Evolutionary conservation across 257 asterid genomes (phyloP).

Genomic region (Solanum ahanhuiri): DNA sequence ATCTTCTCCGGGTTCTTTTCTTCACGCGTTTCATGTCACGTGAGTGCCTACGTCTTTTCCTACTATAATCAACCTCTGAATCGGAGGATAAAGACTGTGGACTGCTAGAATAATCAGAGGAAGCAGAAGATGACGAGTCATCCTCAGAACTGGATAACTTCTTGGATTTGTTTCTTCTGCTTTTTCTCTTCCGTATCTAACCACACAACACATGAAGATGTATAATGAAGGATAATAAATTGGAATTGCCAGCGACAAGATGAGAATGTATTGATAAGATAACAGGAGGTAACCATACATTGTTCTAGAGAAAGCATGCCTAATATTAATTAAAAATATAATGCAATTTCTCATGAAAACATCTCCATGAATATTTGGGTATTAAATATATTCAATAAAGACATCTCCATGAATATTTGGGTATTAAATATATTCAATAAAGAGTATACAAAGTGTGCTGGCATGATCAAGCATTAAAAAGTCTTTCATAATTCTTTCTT

Average conservation of each 20-base stretch:
- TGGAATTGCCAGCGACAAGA: not conserved
- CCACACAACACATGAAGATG: constrained; percentile 4
- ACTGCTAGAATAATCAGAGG: constrained; percentile 43
- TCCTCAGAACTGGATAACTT: constrained; percentile 29
- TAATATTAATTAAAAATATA: not conserved
- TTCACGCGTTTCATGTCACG: constrained; percentile 18
- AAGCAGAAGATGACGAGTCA: constrained; percentile 31
- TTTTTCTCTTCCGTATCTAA: constrained; percentile 46
- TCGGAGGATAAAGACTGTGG: constrained; percentile 38
- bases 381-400: not conserved
- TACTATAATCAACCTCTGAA: constrained; percentile 20
- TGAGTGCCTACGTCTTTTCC: constrained; percentile 24
- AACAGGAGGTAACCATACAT: not conserved
- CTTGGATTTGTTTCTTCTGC: constrained; percentile 39
- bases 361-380: not conserved
- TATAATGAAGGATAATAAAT: not conserved
- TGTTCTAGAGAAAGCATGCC: not conserved
- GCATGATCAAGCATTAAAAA: not conserved
- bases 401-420: not conserved
- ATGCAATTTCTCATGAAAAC: not conserved
- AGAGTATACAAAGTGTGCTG: not conserved
- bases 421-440: not conserved
- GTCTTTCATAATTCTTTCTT: not conserved
- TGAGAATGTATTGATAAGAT: not conserved
- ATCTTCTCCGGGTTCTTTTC: constrained; percentile 28